A percentile compares a stretch with the other conserved stretches of the same genome.
These are phyloP conservation scores for Penicillium sp. DNA, from an alignment of 2,329 filamentous ascomycete species.

Conservation along the genomic window DNA sequence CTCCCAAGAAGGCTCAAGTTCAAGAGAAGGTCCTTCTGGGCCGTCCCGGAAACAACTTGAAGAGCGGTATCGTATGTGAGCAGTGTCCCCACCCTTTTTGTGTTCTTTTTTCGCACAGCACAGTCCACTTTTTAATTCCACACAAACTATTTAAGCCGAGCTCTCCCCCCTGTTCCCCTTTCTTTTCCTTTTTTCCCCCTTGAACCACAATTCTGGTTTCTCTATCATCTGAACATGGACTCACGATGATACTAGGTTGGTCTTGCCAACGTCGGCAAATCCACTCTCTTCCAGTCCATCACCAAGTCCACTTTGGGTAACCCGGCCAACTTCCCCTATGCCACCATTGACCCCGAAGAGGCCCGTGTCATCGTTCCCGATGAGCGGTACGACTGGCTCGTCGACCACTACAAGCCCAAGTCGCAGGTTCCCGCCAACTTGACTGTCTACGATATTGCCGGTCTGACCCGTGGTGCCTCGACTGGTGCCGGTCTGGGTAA, in stretches of 20 bases:
- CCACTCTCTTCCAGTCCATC: conserved; percentile 98
- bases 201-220: conserved; percentile 9
- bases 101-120: conserved; percentile 29
- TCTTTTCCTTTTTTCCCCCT: conserved; percentile 11
- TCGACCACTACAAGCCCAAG: conserved; percentile 96
- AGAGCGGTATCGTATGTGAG: conserved; percentile 95
- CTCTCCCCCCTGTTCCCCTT: conserved; percentile 15
- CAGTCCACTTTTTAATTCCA: conserved; percentile 27
- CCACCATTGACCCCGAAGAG: conserved; percentile 98
- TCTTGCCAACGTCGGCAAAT: conserved; percentile 98
- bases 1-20: conserved; percentile 87
- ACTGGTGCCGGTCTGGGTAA: conserved; percentile 97
- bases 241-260: conserved; percentile 66
- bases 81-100: conserved; percentile 38
- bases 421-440: conserved; percentile 94
- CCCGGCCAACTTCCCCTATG: conserved; percentile 98
- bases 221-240: conserved; percentile 1
- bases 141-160: conserved; percentile 23
- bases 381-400: conserved; percentile 92
- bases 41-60: conserved; percentile 94
- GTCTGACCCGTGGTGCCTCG: conserved; percentile 90
- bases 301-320: conserved; percentile 97
- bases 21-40: conserved; percentile 97
- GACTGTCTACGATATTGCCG: conserved; percentile 98
- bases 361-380: conserved; percentile 96